Evolutionary conservation across 371 early-diverging fungal genomes (phyloP), one percentile per base, ranked within the genome.

Genomic region (Mortierella sp.): DNA sequence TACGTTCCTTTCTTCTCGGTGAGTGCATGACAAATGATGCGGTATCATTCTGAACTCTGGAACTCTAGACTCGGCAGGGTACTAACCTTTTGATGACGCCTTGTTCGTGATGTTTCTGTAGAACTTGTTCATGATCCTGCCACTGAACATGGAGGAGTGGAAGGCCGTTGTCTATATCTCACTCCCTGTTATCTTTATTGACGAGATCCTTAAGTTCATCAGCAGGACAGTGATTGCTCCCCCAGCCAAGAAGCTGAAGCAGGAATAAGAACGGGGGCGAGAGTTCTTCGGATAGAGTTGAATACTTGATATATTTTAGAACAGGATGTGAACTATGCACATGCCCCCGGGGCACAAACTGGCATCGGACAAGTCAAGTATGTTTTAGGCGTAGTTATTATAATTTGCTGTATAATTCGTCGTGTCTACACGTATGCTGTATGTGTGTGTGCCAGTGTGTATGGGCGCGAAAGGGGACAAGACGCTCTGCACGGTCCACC

Each of bases 121-220:
- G 84, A 82, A 84, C 31, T 78, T 96, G 61, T 97, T 95, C 81
- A 84, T 88, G 64, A 97, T 99, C 59, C 86, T 91, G 19, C 93
- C 95, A 26, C 85, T 99, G 50, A 94, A 93, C 70, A 56, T 49
- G 21, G 89, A 87, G 12, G 97, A 99, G 81, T 99, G 98, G 98
- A 86, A 86, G 72, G 94, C 92, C 23, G 97, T 99, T 23, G 46
- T 97, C 31, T 83, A 84, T 81, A 95, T 97, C 47, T 95, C 95
- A 21, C 51, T 86, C 6, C 99, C 99, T 17, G 96, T 99, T 19
- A 87, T 99, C 31, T 11, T 94, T 23, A 85, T 99, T 52, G 99
- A 99, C 79, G 99, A 99, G 83, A 61, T 86, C 2, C 85, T 99
- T 58, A 99, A 99, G 85, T 88, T 87, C 63, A 73, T 94, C 52